Evolutionary conservation across 2,329 filamentous ascomycete genomes (phyloP), one percentile per base, ranked within the genome.

Genomic region (Fonsecaea nubica): DNA sequence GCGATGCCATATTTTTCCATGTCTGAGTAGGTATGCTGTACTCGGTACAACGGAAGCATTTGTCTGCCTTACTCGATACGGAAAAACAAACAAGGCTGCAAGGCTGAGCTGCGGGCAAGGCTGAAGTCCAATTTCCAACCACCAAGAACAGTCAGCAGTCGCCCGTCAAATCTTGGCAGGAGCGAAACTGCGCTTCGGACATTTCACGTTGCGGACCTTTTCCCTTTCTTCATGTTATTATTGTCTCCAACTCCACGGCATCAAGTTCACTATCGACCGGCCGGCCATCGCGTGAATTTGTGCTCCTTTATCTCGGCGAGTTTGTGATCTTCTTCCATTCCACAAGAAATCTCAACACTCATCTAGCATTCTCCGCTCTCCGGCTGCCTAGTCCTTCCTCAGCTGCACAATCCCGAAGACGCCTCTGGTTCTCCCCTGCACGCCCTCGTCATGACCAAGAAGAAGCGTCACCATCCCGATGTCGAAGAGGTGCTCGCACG

Each of bases 401-500:
- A 35, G 52, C 52, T 55, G 52, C 52, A 8, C 52, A 9, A n/a
- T 10, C 35, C 30, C 12, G 52, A 15, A 36, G 3, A 33, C 50
- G 50, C 50, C 52, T 30, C n/a, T 8, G 15, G 5, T 30, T 30
- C 25, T 55, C 33, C 8, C 15, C 10, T 10, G 55, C 55, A 36
- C 25, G 12, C 57, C 56, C 38, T n/a, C 45, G 18, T 25, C 67
- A 94, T 95, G 89, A 91, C 90, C 74, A 97, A 96, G 82, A 96
- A 95, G 84, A 94, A 92, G 87, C 91, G 92, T 79, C 88, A 89
- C 72, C 90, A 92, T 76, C 92, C 92, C 70, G 89, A 93, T 74
- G 84, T 97, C 73, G 92, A 98, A 82, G 93, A 98, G 81, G 84
- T 97, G 73, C 87, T 99, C 69, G 83, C 85, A 72, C 90, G 93